Evolutionary conservation across 371 early-diverging fungal genomes (phyloP).

Genomic region (Circinella minor): DNA sequence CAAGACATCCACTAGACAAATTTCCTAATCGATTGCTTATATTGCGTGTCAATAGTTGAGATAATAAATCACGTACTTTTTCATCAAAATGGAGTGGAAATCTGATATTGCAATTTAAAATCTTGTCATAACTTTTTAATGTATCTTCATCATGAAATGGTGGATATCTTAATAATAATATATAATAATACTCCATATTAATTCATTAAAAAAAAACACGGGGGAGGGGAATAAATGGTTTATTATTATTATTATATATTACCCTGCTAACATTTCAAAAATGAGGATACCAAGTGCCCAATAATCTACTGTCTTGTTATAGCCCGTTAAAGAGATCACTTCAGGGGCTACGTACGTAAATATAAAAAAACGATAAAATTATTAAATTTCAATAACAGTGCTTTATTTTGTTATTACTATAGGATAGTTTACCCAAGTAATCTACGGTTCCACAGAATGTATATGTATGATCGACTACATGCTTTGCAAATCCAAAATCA

Average conservation of each 20-base stretch:
- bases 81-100: constrained; percentile 86
- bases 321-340: constrained; percentile 95
- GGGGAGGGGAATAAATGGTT: too few relatives aligned
- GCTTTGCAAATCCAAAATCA: constrained; percentile 99
- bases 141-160: constrained; percentile 94
- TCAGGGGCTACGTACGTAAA: constrained; percentile 97
- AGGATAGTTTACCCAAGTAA: constrained; percentile 81
- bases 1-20: constrained; percentile 79
- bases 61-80: constrained; percentile 84
- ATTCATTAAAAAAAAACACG: too few relatives aligned
- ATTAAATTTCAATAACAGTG: too few relatives aligned
- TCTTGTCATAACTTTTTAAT: constrained; percentile 91
- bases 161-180: constrained; percentile 41
- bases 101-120: constrained; percentile 52
- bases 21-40: constrained; percentile 89
- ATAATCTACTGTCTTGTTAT: constrained; percentile 96
- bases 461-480: constrained; percentile 67
- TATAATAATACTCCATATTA: too few relatives aligned
- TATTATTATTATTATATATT: constrained; percentile 22
- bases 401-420: too few relatives aligned
- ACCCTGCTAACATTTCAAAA: constrained; percentile 92
- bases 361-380: too few relatives aligned
- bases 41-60: constrained; percentile 84
- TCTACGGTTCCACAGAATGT: constrained; percentile 98
- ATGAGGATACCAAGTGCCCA: constrained; percentile 96